These are phyloP conservation scores for Chondrostereum purpureum DNA, from an alignment of 1,284 basidiomycete species.

Conservation along the genomic window DNA sequence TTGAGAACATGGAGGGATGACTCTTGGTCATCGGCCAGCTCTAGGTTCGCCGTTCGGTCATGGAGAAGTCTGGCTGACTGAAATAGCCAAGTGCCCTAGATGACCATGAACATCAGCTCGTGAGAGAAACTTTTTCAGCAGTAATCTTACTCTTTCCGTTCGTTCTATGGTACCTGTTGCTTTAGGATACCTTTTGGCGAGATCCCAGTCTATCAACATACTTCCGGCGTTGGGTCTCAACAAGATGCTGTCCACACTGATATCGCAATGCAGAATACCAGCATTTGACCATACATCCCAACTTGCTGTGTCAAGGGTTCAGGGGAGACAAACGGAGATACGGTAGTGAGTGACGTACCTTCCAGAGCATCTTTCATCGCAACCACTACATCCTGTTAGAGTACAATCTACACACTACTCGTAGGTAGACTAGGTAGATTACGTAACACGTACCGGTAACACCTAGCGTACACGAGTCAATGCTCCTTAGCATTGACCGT, in stretches of 20 bases:
- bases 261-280: background rate
- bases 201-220: background rate
- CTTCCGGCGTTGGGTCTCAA: background rate
- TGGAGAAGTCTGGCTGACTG: background rate
- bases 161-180: background rate
- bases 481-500: no score
- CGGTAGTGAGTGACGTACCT: no score
- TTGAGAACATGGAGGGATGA: background rate
- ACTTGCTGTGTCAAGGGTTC: no score
- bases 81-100: background rate
- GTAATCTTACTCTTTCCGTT: background rate
- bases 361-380: no score
- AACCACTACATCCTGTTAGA: no score
- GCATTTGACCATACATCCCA: no score
- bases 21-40: background rate
- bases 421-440: no score
- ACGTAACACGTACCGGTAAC: no score
- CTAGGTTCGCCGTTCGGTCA: background rate
- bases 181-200: no score
- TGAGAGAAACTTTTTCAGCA: background rate
- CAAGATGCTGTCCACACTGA: background rate
- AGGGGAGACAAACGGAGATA: no score
- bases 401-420: no score
- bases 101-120: background rate
- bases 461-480: no score